Evolutionary conservation across 176 grass and related monocot species (phyloP).

Genomic region (Juncus effusus): DNA sequence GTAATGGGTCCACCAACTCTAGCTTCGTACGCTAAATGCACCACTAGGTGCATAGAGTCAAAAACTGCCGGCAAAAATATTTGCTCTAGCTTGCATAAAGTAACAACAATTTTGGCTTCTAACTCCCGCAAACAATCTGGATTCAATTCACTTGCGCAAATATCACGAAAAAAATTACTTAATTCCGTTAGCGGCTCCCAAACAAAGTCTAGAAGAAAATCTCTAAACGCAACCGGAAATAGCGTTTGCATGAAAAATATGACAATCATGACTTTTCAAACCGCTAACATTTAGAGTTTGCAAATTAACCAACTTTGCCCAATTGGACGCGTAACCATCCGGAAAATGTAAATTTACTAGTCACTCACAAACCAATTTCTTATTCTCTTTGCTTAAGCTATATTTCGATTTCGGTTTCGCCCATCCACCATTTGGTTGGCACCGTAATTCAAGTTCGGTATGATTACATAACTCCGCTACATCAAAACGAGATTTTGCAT

Average conservation of each 20-base stretch:
- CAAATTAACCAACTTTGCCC: conserved; percentile 3
- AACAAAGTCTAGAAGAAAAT: too few species aligned
- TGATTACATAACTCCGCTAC: not conserved
- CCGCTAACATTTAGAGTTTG: not conserved
- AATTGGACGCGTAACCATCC: conserved; percentile 16
- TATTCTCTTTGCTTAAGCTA: not conserved
- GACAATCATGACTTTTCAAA: conserved; percentile 19
- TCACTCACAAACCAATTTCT: not conserved
- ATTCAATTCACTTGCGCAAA: too few species aligned
- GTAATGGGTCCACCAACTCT: too few species aligned
- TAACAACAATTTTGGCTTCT: too few species aligned
- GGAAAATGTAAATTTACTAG: conserved; percentile 10
- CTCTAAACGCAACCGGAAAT: not conserved
- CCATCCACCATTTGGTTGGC: not conserved
- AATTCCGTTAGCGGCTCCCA: too few species aligned
- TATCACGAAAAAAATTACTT: too few species aligned
- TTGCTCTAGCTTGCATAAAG: too few species aligned
- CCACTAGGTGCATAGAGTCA: too few species aligned
- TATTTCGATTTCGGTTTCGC: not conserved
- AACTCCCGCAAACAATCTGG: too few species aligned
- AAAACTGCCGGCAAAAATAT: too few species aligned
- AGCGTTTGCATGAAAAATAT: conserved; percentile 24
- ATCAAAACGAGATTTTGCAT: conserved; percentile 13
- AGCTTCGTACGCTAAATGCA: too few species aligned
- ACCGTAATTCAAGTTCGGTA: not conserved